These are phyloP conservation scores for Protomyces inundatus DNA, from an alignment of 1,139 yeast genomes.

Conservation along the genomic window DNA sequence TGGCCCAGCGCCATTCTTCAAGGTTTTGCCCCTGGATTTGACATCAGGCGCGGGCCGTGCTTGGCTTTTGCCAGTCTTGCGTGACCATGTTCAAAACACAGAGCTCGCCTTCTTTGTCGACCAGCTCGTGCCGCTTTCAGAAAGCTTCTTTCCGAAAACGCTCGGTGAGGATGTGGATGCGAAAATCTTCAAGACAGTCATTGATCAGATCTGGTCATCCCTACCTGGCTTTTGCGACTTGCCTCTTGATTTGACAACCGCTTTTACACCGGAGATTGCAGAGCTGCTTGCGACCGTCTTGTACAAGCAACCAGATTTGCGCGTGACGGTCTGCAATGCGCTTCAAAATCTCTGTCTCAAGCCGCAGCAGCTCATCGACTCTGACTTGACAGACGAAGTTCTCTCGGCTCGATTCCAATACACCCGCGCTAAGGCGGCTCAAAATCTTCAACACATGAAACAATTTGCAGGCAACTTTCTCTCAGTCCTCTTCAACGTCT, in stretches of 20 bases:
- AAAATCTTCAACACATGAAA: constrained; percentile 59
- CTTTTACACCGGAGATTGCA: constrained; percentile 74
- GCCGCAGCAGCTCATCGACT: constrained; percentile 50
- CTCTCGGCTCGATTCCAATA: constrained; percentile 56
- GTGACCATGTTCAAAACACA: constrained; percentile 77
- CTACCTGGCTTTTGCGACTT: constrained; percentile 85
- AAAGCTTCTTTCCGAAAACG: constrained; percentile 52
- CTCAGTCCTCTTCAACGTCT: constrained; percentile 85
- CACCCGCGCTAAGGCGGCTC: constrained; percentile 52
- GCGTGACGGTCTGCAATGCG: constrained; percentile 76
- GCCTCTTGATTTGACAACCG: constrained; percentile 61
- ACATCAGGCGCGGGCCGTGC: constrained; percentile 60
- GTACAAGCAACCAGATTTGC: constrained; percentile 66
- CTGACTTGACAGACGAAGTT: constrained; percentile 49
- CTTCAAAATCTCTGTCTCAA: constrained; percentile 74
- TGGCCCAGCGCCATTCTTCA: constrained; percentile 80
- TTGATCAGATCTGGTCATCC: constrained; percentile 77
- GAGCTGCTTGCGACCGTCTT: constrained; percentile 65
- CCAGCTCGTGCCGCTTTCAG: constrained; percentile 63
- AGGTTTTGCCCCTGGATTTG: constrained; percentile 72
- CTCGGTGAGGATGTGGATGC: constrained; percentile 38
- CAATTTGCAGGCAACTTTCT: constrained; percentile 62
- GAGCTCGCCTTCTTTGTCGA: constrained; percentile 57
- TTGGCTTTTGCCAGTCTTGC: constrained; percentile 87
- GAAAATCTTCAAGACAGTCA: constrained; percentile 35